phyloP scores from a whole-genome alignment of 169 alveolate species.

The Plasmodium malariae region DNA sequence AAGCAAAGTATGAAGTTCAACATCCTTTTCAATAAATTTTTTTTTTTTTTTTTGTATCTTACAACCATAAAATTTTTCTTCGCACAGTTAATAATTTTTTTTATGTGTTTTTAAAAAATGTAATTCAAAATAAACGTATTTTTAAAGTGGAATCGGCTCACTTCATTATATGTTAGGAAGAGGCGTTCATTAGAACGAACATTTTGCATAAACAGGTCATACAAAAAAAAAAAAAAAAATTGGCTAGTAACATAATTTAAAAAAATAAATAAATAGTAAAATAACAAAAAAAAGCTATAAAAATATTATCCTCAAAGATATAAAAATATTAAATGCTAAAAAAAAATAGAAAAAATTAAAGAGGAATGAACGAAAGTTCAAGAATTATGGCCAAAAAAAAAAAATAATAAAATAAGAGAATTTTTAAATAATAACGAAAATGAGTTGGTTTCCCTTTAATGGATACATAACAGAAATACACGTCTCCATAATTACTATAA shows the following conservation, averaged over 20 bases:
- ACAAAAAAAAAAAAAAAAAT: slow-evolving; percentile 8
- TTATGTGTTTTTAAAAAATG: too few species aligned
- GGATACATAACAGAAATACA: slow-evolving; percentile 2
- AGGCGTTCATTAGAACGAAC: too few species aligned
- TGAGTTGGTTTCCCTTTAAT: not conserved
- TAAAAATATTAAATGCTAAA: not conserved
- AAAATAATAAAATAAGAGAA: not conserved
- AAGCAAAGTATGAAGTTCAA: too few species aligned
- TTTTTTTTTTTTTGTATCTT: too few species aligned
- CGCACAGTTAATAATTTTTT: too few species aligned
- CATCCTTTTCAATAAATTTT: too few species aligned
- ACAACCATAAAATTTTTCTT: too few species aligned
- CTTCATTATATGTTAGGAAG: not conserved
- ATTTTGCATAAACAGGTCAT: slow-evolving; percentile 7
- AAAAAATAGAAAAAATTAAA: not conserved
- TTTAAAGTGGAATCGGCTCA: too few species aligned
- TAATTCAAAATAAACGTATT: too few species aligned
- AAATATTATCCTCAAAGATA: not conserved
- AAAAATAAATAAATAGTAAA: not conserved
- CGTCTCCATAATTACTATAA: not conserved
- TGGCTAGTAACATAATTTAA: not conserved
- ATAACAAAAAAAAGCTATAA: not conserved
- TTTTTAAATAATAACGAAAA: not conserved
- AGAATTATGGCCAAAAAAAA: slow-evolving; percentile 4
- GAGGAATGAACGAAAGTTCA: not conserved